Base-by-base conservation (phyloP, 495 filamentous ascomycete species). In the Parathielavia hyrcaniae region DNA sequence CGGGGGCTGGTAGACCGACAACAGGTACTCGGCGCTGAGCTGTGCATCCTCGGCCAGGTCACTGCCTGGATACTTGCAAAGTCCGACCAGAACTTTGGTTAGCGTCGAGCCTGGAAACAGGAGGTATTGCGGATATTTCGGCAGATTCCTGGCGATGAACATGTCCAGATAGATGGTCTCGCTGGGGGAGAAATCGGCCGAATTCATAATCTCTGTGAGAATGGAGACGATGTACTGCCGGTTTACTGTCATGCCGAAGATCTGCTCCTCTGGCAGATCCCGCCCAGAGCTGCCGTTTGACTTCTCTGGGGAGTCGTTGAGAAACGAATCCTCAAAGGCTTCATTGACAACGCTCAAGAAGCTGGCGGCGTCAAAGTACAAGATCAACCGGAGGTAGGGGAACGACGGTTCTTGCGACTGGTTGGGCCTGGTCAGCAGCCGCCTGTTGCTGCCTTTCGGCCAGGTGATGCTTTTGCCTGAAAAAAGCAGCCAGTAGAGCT, bases 281-380 rank as follows among this genome's bases (percentile, higher is more conserved):
- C 69, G 71, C 34, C 70, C 61, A 7, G 76, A 66, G 36, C 75
- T 73, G n/a, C 81, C 81, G 60, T 77, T 79, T 43, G 75, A 69
- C 58, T 75, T 74, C 49, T 87, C 84, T 0, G 81, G 77, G 10
- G 80, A 78, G 47, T 89, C 86, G 65, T 97, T 97, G 50, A 98
- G 78, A 60, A 95, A 98, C 8, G 84, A 77, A 66, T 98, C 91
- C 69, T 98, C 93, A 63, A 98, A 98, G 10, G 93, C 93, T 72
- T 98, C 93, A 62, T 98, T 97, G 19, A 98, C 73, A 63, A 92
- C 90, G 71, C 91, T 97, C 71, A 98, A 80, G 62, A 97, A 91
- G 72, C 90, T 97, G 4, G 89, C 79, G 0, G 93, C 81, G 69
- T 97, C 89, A 60, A 95, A 97, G 50, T 89, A 81, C 23, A 98